These are phyloP conservation scores for Auricularia heimuer DNA, from an alignment of 768 basidiomycete species.

Conservation along the genomic window DNA sequence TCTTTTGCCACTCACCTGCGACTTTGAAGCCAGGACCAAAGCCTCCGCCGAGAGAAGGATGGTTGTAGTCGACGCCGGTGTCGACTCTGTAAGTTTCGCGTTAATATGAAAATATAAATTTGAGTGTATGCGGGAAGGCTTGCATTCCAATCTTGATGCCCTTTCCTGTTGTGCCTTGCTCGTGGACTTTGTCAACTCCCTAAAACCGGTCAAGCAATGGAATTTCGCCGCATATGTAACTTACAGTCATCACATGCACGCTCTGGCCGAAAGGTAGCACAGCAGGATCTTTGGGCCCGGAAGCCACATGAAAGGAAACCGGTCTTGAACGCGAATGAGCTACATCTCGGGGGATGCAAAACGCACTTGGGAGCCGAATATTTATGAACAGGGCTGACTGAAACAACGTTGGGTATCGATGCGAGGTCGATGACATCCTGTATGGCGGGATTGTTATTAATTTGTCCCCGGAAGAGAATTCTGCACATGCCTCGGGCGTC, in stretches of 20 bases:
- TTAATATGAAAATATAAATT: not conserved
- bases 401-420: slow-evolving; percentile 1
- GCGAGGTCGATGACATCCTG: not conserved
- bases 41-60: not conserved
- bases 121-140: not conserved
- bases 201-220: not conserved
- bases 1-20: not conserved
- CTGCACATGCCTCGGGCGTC: too few relatives aligned
- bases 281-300: not conserved
- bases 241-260: not conserved
- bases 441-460: not conserved
- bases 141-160: not conserved
- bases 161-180: not conserved
- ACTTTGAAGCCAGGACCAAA: not conserved
- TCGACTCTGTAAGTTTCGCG: not conserved
- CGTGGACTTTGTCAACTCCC: not conserved
- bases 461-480: not conserved
- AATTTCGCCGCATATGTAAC: not conserved
- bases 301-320: not conserved
- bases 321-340: not conserved
- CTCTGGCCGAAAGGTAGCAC: not conserved
- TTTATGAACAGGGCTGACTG: not conserved
- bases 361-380: not conserved
- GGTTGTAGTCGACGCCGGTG: not conserved
- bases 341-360: not conserved